Evolutionary conservation across 192 early-diverging fungal species (phyloP).

Genomic region (Gaertneriomyces semiglobifer): DNA sequence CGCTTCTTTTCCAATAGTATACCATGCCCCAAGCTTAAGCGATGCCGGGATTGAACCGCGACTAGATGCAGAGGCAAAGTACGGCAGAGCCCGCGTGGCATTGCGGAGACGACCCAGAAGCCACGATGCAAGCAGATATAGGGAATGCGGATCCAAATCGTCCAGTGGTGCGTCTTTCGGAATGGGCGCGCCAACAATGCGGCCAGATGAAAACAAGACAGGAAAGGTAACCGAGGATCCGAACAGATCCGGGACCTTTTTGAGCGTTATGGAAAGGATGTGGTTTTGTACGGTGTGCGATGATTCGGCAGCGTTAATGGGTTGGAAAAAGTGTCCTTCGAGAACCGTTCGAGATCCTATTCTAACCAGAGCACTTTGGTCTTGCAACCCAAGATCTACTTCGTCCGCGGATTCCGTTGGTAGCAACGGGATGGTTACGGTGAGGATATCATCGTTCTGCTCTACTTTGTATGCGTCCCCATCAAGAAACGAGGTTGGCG

Average conservation of each 20-base stretch:
- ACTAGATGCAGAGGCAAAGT: constrained; percentile 32
- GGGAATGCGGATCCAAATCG: constrained; percentile 43
- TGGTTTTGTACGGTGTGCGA: constrained; percentile 17
- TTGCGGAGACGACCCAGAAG: constrained; percentile 7
- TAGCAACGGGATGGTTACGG: constrained; percentile 9
- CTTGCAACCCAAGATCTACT: constrained; percentile 16
- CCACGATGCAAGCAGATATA: constrained; percentile 32
- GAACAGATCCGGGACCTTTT: background rate
- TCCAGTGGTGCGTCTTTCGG: constrained; percentile 19
- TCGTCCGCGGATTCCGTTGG: constrained; percentile 12
- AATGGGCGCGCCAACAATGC: constrained; percentile 12
- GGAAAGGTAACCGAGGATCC: constrained; percentile 8
- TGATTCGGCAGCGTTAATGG: constrained; percentile 25
- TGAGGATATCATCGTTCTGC: constrained; percentile 3
- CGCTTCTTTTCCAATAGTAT: constrained; percentile 40
- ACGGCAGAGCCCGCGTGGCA: constrained; percentile 22
- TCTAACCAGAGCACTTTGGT: constrained; percentile 15
- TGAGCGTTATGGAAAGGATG: constrained; percentile 29
- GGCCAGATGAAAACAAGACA: constrained; percentile 19
- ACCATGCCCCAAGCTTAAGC: constrained; percentile 49
- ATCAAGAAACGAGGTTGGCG: constrained; percentile 11
- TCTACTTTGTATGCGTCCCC: constrained; percentile 21
- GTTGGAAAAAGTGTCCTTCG: constrained; percentile 31
- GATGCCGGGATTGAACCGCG: constrained; percentile 37
- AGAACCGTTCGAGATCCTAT: constrained; percentile 5